phyloP scores from a whole-genome alignment of 2,329 filamentous ascomycete genomes.

The Colletotrichum acutatum region DNA sequence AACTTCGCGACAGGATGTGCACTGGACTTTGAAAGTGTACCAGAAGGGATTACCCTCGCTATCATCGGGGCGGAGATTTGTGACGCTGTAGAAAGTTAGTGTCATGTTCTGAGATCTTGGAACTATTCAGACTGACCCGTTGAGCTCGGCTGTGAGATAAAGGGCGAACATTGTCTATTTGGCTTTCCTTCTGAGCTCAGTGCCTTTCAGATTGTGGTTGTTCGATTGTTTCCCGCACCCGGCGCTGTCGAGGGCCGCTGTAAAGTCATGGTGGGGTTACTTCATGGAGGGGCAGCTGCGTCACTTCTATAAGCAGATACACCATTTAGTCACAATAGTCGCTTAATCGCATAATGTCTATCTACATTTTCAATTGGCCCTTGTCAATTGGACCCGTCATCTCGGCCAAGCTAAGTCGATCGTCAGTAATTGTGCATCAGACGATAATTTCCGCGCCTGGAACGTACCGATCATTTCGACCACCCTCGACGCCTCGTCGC shows the following conservation, averaged over 20 bases:
- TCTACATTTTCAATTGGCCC: background rate
- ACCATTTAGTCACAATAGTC: background rate
- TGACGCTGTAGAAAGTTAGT: conserved; percentile 72
- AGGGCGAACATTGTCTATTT: conserved; percentile 71
- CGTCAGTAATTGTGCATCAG: conserved; percentile 16
- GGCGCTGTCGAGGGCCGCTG: background rate
- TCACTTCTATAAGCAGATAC: conserved; percentile 21
- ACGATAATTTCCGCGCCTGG: conserved; percentile 13
- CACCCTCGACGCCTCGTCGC: background rate
- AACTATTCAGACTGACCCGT: conserved; percentile 63
- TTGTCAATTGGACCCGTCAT: conserved; percentile 13
- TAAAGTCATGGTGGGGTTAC: conserved; percentile 26
- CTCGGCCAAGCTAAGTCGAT: background rate
- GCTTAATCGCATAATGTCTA: background rate
- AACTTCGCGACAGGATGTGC: conserved; percentile 93
- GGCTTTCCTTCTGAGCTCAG: background rate
- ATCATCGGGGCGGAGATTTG: conserved; percentile 87
- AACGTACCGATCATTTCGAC: conserved; percentile 6
- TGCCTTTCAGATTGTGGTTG: background rate
- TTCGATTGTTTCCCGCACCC: background rate
- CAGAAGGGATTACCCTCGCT: conserved; percentile 86
- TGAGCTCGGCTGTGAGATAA: conserved; percentile 74
- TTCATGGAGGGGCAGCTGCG: conserved; percentile 31
- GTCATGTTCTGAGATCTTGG: background rate
- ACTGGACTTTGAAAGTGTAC: conserved; percentile 98